Conservation (phyloP, 768 basidiomycete genomes). For the Naganishia friedmannii region DNA sequence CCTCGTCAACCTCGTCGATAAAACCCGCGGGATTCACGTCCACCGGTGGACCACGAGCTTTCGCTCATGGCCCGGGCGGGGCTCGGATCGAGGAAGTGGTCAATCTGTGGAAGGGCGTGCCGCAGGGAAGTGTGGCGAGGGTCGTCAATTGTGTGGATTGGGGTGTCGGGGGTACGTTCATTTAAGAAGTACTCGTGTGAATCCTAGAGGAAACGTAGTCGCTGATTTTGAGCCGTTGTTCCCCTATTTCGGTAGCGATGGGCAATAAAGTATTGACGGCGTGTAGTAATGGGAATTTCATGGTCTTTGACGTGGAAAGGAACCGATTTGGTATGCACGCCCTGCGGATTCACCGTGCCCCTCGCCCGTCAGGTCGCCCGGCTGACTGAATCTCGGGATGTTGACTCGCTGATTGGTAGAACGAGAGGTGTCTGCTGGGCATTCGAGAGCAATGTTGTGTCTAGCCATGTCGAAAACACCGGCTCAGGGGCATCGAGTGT, state of each 20-base stretch:
- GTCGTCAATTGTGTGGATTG: conserved; percentile 48
- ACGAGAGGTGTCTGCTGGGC: conserved; percentile 28
- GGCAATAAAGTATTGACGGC: conserved; percentile 46
- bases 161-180: conserved; percentile 46
- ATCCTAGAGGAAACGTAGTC: no score
- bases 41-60: conserved; percentile 12
- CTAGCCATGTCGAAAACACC: conserved; percentile 39
- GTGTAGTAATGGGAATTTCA: conserved; percentile 45
- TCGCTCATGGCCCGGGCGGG: conserved; percentile 41
- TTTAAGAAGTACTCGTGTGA: background rate
- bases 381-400: background rate
- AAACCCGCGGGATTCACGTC: conserved; percentile 16
- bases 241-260: conserved; percentile 34
- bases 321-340: conserved; percentile 43
- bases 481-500: conserved; percentile 39
- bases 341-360: no score
- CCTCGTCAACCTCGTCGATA: no score
- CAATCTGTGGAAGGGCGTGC: conserved; percentile 45
- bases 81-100: conserved; percentile 41
- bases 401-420: conserved; percentile 1
- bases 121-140: conserved; percentile 39
- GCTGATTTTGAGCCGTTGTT: no score
- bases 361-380: no score
- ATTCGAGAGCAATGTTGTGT: conserved; percentile 44
- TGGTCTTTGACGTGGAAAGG: conserved; percentile 46